These are phyloP conservation scores for Schizosaccharomyces versatilis DNA, from an alignment of 1,139 yeast species.

Conservation along the genomic window DNA sequence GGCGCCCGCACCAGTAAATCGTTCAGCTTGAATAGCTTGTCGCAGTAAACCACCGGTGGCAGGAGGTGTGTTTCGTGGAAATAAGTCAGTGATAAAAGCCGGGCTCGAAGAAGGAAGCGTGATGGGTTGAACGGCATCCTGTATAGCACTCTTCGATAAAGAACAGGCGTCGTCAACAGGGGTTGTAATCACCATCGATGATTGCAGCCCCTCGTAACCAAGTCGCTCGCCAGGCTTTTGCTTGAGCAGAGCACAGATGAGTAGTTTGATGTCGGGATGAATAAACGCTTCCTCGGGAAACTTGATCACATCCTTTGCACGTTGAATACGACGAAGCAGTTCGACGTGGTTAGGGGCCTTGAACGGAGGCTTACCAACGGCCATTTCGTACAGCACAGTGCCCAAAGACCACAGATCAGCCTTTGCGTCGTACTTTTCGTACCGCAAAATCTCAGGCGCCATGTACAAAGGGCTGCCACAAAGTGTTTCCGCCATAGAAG, in stretches of 20 bases:
- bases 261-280: conserved; percentile 39
- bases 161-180: background rate
- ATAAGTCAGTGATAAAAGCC: background rate
- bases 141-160: background rate
- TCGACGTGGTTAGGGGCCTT: conserved; percentile 84
- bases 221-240: conserved; percentile 74
- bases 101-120: background rate
- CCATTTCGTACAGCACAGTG: conserved; percentile 84
- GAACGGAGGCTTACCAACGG: conserved; percentile 86
- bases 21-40: background rate
- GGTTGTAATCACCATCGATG: background rate
- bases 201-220: conserved; percentile 63
- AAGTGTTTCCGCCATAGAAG: conserved; percentile 84
- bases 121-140: background rate
- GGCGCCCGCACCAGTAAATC: background rate
- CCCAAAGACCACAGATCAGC: conserved; percentile 98
- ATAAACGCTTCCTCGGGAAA: conserved; percentile 38
- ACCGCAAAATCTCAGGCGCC: conserved; percentile 92
- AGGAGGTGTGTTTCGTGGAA: background rate
- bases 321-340: conserved; percentile 61
- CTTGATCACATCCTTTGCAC: conserved; percentile 48
- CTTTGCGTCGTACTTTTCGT: conserved; percentile 88
- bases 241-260: conserved; percentile 55
- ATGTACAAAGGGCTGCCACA: conserved; percentile 93
- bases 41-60: background rate